phyloP scores from a whole-genome alignment of 139 green algal genomes.

The Tetraselmis chui region DNA sequence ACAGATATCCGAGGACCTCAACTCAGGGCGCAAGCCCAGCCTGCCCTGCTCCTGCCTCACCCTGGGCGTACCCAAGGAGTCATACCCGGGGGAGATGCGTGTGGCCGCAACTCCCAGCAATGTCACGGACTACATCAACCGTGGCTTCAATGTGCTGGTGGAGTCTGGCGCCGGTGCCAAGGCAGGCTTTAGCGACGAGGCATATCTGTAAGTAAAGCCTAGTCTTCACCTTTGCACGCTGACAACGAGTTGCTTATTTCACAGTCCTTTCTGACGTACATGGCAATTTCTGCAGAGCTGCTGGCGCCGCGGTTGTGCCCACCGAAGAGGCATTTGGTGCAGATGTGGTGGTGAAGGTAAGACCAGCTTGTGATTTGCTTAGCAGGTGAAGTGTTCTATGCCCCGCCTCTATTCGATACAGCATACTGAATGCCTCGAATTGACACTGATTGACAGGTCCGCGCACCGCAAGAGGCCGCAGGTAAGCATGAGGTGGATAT shows the following conservation, averaged over 20 bases:
- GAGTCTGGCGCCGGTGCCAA: conserved; percentile 57
- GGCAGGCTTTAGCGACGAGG: conserved; percentile 47
- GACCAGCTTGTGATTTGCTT: conserved; percentile 16
- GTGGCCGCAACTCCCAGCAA: conserved; percentile 61
- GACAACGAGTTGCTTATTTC: too few species aligned
- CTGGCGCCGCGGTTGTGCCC: conserved; percentile 60
- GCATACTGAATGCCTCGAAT: background rate
- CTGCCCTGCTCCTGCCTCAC: background rate
- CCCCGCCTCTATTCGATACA: conserved; percentile 33
- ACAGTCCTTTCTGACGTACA: too few species aligned
- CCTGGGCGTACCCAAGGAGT: conserved; percentile 70
- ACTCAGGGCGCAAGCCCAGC: background rate
- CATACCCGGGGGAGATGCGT: conserved; percentile 44
- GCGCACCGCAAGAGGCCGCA: background rate
- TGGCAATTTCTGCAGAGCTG: conserved; percentile 39
- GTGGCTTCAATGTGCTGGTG: conserved; percentile 69
- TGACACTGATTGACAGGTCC: background rate
- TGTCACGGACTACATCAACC: conserved; percentile 55
- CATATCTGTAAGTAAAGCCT: background rate
- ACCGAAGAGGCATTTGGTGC: conserved; percentile 34
- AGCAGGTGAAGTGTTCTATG: conserved; percentile 55
- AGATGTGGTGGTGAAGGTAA: conserved; percentile 51
- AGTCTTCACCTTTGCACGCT: too few species aligned
- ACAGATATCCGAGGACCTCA: background rate
- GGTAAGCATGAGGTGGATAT: background rate